Base-by-base conservation (phyloP, 2,329 filamentous ascomycete genomes). In the Aspergillus felis region DNA sequence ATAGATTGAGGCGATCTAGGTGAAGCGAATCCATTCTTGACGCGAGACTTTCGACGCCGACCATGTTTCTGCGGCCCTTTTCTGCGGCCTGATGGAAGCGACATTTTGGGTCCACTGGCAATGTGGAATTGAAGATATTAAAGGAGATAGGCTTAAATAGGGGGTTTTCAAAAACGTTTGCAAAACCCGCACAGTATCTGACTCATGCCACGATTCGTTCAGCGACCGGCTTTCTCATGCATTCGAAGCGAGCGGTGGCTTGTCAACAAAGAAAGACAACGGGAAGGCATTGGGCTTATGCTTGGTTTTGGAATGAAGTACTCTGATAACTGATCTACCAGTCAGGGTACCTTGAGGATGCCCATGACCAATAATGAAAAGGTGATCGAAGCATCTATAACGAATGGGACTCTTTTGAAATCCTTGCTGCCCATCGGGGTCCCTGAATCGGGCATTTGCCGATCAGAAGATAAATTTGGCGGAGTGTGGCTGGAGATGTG, bases 1-100 rank as follows among this genome's bases (percentile, higher is more conserved):
- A 57, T 57, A 6, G 62, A 59, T 32, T 47, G 58, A 25, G 62
- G 59, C 5, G 63, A 64, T 35, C 50, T 56, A 9, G 62, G 57
- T 4, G 51, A 47, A 14, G 22, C 35, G 6, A 53, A 56, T 38
- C 52, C 44, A 20, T 56, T 59, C 25, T 50, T 61, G 12, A 59
- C 38, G 14, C 57, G 47, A 25, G 50, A 55, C 28, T 59, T 61
- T 41, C 49, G 59, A 42, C 54, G 57, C 48, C 56, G 54, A 2
- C 35, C 27, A 5, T 44, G 28, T 50, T 51, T 58, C 24, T 57
- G 60, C 44, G 54, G 48, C 27, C 51, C 50, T 41, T 54, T 64
- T 53, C 46, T 61, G 22, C 60, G 58, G 12, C 44, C 44, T 27
- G 44, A 47, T 24, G 42, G n/a, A 24, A 46, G 42, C n/a, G 42